phyloP scores from a whole-genome alignment of 352 stramenopile species.

The Pythium volutum region DNA sequence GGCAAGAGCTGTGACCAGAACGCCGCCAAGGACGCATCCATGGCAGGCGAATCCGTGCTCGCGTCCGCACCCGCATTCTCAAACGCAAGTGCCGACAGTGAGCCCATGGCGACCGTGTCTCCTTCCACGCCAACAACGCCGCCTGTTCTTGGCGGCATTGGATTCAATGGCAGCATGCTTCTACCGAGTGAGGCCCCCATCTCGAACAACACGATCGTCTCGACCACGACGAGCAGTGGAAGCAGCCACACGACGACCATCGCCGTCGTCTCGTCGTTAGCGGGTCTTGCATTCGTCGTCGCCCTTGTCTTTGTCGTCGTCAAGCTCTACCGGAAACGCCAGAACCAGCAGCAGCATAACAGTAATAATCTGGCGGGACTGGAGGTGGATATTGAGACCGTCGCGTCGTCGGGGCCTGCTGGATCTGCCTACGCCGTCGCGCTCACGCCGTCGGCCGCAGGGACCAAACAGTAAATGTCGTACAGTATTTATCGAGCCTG shows the following conservation, averaged over 20 bases:
- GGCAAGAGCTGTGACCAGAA: slow-evolving; percentile 26
- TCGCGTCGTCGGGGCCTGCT: slow-evolving; percentile 1
- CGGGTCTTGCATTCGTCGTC: slow-evolving; percentile 7
- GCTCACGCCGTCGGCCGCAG: slow-evolving; percentile 2
- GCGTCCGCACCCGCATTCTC: not conserved
- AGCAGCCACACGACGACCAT: slow-evolving; percentile 4
- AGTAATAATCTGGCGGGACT: slow-evolving; percentile 3
- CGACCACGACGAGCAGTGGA: not conserved
- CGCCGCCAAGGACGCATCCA: not conserved
- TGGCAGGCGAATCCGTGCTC: not conserved
- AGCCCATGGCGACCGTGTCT: too few relatives aligned
- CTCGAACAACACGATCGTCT: not conserved
- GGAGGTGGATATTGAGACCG: slow-evolving; percentile 20
- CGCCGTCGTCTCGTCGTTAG: slow-evolving; percentile 5
- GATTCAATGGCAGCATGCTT: not conserved
- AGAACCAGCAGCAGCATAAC: not conserved
- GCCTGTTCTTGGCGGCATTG: too few relatives aligned
- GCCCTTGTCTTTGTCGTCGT: slow-evolving; percentile 3
- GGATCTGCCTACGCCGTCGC: not conserved
- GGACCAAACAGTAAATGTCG: not conserved
- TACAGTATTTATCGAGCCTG: slow-evolving; percentile 3
- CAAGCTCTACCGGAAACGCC: slow-evolving; percentile 10
- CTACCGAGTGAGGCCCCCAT: not conserved
- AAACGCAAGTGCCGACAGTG: too few relatives aligned
- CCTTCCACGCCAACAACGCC: too few relatives aligned